Percentiles rank a stretch among this genome's conserved stretches.
Evolutionary conservation across 192 early-diverging fungal genomes (phyloP).

Genomic region (Mortierella claussenii): DNA sequence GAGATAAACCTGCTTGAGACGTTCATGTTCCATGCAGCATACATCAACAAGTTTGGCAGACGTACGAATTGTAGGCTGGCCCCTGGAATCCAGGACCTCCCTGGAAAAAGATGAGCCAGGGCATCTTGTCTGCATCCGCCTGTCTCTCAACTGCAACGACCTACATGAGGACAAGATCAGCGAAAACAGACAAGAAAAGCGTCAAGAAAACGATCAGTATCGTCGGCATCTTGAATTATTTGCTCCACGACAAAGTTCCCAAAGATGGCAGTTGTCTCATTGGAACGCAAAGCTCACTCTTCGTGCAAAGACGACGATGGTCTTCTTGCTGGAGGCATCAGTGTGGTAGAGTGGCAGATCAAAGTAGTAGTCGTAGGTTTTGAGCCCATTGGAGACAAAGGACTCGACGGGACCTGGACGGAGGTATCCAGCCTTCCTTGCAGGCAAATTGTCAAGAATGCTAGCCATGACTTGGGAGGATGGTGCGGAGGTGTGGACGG

Average conservation of each 20-base stretch:
- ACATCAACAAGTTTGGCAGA: no score
- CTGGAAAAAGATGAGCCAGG: slow-evolving; percentile 51
- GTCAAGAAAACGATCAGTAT: not conserved
- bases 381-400: slow-evolving; percentile 42
- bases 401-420: slow-evolving; percentile 46
- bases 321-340: slow-evolving; percentile 27
- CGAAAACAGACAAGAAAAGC: no score
- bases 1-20: no score
- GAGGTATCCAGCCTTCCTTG: slow-evolving; percentile 17
- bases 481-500: no score
- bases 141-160: slow-evolving; percentile 42
- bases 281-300: slow-evolving; percentile 10
- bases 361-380: slow-evolving; percentile 51
- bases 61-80: slow-evolving; percentile 49
- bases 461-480: slow-evolving; percentile 3
- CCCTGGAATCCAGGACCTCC: slow-evolving; percentile 47
- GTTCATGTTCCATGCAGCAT: no score
- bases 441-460: not conserved
- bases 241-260: no score
- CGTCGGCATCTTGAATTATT: no score
- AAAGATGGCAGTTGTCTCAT: no score
- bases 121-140: slow-evolving; percentile 40
- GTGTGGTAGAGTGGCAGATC: slow-evolving; percentile 42
- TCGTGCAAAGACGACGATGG: slow-evolving; percentile 45
- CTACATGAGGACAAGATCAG: no score